Base-by-base conservation (phyloP, 2,329 filamentous ascomycete species). In the Hypoxylon sp. region DNA sequence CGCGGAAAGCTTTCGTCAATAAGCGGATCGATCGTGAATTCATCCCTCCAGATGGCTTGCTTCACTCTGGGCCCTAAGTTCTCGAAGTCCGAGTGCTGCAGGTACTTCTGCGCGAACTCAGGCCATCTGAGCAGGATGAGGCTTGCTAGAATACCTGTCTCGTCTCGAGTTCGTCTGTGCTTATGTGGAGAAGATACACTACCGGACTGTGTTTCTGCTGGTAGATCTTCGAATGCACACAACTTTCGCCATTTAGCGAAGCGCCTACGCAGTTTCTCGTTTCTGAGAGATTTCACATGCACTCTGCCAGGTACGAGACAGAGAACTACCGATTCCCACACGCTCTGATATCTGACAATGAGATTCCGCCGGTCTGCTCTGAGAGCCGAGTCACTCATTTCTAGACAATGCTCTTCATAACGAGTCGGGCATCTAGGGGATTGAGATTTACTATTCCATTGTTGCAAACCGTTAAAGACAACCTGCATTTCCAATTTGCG, bases 401-500 rank as follows among this genome's bases (percentile, higher is more conserved):
- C 59, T 1, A 71, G 52, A 39, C 66, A 71, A 33, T 69, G 53
- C 31, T 71, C 69, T 47, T 71, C 63, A 13, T 71, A 71, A 3
- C 63, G 59, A 29, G 51, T 67, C 3, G 66, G 59, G 9, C 1
- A 9, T 35, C 35, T 52, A 1, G 6, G 29, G 6, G 29, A 5
- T 31, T 31, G 6, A 24, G 6, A 31, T 31, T 31, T 31, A 9
- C 5, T 37, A 3, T 48, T 55, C 59, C 59, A 71, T 22, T 69
- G 65, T 22, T 62, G 66, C 53, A 71, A 31, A 3, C 69, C 69
- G 19, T 69, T 67, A 42, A 71, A 71, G 9, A 71, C 63, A n/a
- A 69, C 66, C 22, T 69, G 59, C 48, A 65, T 62, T 53, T 71
- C 69, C 31, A 69, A 50, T 2, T 17, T 48, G 3, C 66, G 66